Evolutionary conservation across 495 filamentous ascomycete genomes (phyloP), one percentile per base, ranked within the genome.

Genomic region (Pyrenula massariospora): DNA sequence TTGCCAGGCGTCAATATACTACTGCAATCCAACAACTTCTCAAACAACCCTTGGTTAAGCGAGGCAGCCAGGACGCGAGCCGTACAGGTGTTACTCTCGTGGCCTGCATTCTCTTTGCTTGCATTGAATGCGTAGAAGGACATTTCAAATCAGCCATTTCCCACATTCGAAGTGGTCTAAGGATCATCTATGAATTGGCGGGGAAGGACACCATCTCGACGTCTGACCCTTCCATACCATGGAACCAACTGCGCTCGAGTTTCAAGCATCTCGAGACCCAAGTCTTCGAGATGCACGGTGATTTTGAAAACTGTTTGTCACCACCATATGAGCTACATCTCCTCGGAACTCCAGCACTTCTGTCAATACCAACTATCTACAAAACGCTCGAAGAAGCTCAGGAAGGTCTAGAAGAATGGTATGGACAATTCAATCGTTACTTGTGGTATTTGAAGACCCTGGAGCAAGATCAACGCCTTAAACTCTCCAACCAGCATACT

Each of bases 81-180:
- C 31, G 31, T 42, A 15, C 31, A 8, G 70, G 69, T 24, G 63
- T 77, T 25, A 70, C 73, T 47, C 70, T 86, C 24, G 68, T 79
- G 49, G 70, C 77, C 11, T 86, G 83, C 60, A 61, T 80, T 20
- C 53, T 84, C 1, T 84, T 84, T 60, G 70, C 75, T 55, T 76
- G 73, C 54, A 73, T 81, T 53, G 82, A 85, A 58, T 74, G 75
- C 50, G 63, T 84, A 3, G 74, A 73, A 48, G 79, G 80, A 0
- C 64, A 72, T 48, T 76, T 70, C 58, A 57, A 59, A 22, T 56
- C 70, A 1, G 77, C 73, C 10, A 65, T 70, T n/a, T 58, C 62
- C 1, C 80, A 83, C 63, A 68, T 81, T 10, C 65, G 68, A 50
- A 73, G 62, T 24, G 75, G 76, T 1, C 54, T 76, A 2, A 63